Percentiles rank a stretch among this genome's conserved stretches.
Evolutionary conservation across 768 basidiomycete species (phyloP).

Genomic region (Lactarius hatsudake): DNA sequence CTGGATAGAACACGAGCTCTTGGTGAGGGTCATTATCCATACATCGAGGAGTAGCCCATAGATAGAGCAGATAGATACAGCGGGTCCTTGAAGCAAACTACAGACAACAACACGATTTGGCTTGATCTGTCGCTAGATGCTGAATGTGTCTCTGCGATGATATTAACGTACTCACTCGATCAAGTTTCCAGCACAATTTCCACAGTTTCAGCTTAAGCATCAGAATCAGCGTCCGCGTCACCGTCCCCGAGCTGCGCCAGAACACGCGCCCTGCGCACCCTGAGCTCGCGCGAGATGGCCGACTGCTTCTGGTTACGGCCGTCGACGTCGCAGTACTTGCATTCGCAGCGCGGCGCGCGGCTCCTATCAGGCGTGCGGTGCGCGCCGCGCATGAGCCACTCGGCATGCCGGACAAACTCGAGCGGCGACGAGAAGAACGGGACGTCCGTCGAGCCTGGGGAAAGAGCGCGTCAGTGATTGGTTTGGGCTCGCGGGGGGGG

Average conservation of each 20-base stretch:
- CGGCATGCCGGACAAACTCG: constrained; percentile 21
- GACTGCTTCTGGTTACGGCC: neutral
- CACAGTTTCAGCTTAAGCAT: neutral
- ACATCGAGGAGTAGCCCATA: neutral
- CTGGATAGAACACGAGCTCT: neutral
- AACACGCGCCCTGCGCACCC: neutral
- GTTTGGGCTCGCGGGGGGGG: no score
- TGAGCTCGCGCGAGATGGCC: constrained; percentile 13
- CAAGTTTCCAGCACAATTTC: neutral
- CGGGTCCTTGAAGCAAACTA: neutral
- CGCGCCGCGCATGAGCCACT: constrained; percentile 22
- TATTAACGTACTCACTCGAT: neutral
- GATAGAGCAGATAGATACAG: neutral
- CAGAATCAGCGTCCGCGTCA: neutral
- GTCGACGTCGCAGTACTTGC: constrained; percentile 13
- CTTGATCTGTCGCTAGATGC: neutral
- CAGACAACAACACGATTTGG: neutral
- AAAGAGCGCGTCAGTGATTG: no score
- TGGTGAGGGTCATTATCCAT: neutral
- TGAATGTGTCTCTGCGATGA: neutral
- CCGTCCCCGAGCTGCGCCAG: neutral
- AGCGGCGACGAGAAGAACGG: constrained; percentile 11
- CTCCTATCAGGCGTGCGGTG: constrained; percentile 9
- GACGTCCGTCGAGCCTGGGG: constrained; percentile 17
- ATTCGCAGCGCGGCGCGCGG: constrained; percentile 8